Evolutionary conservation across 23 red algal species (phyloP).

Genomic region (Gracilariopsis chorda): DNA sequence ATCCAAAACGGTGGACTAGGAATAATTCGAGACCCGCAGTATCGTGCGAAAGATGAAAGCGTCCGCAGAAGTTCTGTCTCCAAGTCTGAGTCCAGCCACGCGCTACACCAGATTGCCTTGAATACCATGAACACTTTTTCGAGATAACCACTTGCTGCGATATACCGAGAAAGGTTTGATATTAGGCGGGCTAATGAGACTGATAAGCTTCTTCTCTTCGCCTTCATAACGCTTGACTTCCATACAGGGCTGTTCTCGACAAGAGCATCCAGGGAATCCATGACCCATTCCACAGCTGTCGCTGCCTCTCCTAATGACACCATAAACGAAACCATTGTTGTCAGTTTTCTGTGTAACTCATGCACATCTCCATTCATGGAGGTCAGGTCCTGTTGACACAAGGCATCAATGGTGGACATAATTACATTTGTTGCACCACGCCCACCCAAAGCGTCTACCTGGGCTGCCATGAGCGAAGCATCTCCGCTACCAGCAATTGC

Average conservation of each 20-base stretch:
- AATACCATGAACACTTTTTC: slow-evolving; percentile 23
- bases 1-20: slow-evolving; percentile 12
- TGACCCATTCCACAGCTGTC: slow-evolving; percentile 44
- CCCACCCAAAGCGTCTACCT: neutral
- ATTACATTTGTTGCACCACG: neutral
- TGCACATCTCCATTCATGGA: neutral
- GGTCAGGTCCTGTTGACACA: neutral
- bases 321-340: slow-evolving; percentile 39
- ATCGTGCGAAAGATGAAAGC: slow-evolving; percentile 4
- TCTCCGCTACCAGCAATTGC: neutral
- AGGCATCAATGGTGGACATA: slow-evolving; percentile 29
- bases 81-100: neutral
- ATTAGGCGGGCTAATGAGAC: slow-evolving; percentile 10
- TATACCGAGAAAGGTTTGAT: slow-evolving; percentile 20
- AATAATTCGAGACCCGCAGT: neutral
- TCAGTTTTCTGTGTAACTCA: neutral
- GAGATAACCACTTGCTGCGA: slow-evolving; percentile 42
- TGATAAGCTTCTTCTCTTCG: neutral
- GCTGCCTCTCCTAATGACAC: neutral
- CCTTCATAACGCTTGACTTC: neutral
- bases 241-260: neutral
- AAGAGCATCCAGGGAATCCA: neutral
- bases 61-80: slow-evolving; percentile 8
- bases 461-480: neutral
- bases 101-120: neutral